phyloP scores from a whole-genome alignment of 2,329 filamentous ascomycete species.

The Rhinocladiella similis region DNA sequence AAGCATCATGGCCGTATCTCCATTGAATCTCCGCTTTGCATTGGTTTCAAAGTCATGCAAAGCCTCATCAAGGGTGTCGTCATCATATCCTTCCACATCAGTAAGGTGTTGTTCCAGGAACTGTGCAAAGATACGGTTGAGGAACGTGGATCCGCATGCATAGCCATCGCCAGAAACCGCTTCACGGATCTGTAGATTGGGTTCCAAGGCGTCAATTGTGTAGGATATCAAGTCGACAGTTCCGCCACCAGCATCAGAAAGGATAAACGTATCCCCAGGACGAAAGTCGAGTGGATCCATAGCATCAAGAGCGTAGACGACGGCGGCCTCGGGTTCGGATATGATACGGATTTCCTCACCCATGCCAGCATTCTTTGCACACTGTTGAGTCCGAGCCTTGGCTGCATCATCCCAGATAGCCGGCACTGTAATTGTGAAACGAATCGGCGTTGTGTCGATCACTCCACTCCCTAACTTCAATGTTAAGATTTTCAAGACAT shows the following conservation, averaged over 20 bases:
- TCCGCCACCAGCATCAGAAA: conserved; percentile 42
- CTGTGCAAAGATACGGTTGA: conserved; percentile 33
- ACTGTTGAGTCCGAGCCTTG: conserved; percentile 15
- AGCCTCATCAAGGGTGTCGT: conserved; percentile 32
- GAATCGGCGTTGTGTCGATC: conserved; percentile 18
- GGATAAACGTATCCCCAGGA: conserved; percentile 33
- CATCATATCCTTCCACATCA: conserved; percentile 25
- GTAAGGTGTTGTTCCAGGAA: conserved; percentile 26
- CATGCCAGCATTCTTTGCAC: conserved; percentile 29
- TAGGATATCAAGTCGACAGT: conserved; percentile 37
- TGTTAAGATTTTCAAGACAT: conserved; percentile 17
- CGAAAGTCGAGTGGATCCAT: conserved; percentile 20
- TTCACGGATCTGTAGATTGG: conserved; percentile 31
- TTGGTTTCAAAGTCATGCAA: conserved; percentile 31
- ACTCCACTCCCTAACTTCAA: conserved; percentile 15
- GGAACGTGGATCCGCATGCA: conserved; percentile 33
- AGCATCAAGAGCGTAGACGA: conserved; percentile 33
- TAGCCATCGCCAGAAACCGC: conserved; percentile 29
- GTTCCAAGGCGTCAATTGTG: conserved; percentile 28
- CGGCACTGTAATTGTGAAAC: conserved; percentile 34
- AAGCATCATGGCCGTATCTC: conserved; percentile 25
- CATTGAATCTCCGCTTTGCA: conserved; percentile 31
- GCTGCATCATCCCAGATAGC: conserved; percentile 35
- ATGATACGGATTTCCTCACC: conserved; percentile 26
- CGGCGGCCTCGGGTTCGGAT: conserved; percentile 36